Percentiles rank a stretch among this genome's conserved stretches.
phyloP scores from a whole-genome alignment of 176 grass and related monocot genomes.

The Zizania latifolia region DNA sequence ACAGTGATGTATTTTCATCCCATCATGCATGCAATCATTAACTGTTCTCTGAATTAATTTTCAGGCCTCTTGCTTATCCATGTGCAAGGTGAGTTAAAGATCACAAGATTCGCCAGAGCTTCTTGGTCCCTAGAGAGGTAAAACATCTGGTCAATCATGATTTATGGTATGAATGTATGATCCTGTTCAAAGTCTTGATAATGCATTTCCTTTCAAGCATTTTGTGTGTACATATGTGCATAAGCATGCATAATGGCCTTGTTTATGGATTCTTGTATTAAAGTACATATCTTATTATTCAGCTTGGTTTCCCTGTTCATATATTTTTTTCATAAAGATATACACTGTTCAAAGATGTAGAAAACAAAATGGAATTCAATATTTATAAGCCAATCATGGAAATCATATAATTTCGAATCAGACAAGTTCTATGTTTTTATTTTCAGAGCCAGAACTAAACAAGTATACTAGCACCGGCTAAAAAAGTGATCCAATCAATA shows the following conservation, averaged over 20 bases:
- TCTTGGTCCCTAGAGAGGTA: background rate
- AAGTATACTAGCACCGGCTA: background rate
- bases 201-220: background rate
- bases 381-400: no score
- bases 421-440: background rate
- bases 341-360: no score
- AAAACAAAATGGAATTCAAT: no score
- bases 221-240: background rate
- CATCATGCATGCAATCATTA: background rate
- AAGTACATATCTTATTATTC: no score
- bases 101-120: constrained; percentile 16
- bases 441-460: background rate
- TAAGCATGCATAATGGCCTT: no score
- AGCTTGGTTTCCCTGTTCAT: no score
- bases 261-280: no score
- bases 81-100: constrained; percentile 15
- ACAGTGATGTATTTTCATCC: no score
- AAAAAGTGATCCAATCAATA: background rate
- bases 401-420: background rate
- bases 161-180: background rate
- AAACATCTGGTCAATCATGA: background rate
- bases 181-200: background rate
- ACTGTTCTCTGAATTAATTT: background rate
- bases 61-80: background rate
- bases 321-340: no score